These are phyloP conservation scores for Flaveria bidentis DNA, from an alignment of 129 eudicot species.

Conservation along the genomic window DNA sequence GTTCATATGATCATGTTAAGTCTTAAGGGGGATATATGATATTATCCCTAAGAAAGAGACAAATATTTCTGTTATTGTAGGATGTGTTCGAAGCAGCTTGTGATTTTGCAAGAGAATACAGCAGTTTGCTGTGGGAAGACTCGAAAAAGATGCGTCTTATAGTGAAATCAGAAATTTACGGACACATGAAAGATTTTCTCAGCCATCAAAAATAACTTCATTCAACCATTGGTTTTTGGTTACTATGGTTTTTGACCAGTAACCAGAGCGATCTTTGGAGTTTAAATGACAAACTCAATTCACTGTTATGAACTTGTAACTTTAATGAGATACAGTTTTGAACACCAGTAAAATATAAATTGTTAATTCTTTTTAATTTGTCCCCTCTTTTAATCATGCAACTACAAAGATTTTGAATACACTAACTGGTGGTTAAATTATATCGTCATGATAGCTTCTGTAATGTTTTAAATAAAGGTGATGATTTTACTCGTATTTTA, in stretches of 20 bases:
- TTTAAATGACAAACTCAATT: neutral
- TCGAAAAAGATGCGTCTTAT: constrained; percentile 72
- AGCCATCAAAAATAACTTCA: constrained; percentile 51
- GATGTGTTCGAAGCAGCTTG: constrained; percentile 90
- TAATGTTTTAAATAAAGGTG: no score
- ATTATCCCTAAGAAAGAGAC: no score
- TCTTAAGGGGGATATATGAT: no score
- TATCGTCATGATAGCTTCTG: neutral
- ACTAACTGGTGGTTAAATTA: neutral
- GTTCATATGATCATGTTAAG: no score
- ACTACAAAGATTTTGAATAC: neutral
- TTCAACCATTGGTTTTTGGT: neutral
- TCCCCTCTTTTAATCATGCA: neutral
- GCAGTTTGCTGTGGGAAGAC: constrained; percentile 79
- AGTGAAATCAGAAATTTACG: constrained; percentile 62
- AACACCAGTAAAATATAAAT: neutral
- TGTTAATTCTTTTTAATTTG: neutral
- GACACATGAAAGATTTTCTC: constrained; percentile 67
- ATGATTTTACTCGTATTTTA: no score
- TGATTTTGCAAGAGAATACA: constrained; percentile 80
- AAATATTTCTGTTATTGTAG: constrained; percentile 32
- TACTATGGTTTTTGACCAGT: no score
- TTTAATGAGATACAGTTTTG: neutral
- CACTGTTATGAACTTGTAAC: neutral
- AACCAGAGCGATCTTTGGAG: neutral